A percentile compares a stretch with the other conserved stretches of the same genome.
These are phyloP conservation scores for Candida chauliodis DNA, from an alignment of 805 yeast species.

Conservation along the genomic window DNA sequence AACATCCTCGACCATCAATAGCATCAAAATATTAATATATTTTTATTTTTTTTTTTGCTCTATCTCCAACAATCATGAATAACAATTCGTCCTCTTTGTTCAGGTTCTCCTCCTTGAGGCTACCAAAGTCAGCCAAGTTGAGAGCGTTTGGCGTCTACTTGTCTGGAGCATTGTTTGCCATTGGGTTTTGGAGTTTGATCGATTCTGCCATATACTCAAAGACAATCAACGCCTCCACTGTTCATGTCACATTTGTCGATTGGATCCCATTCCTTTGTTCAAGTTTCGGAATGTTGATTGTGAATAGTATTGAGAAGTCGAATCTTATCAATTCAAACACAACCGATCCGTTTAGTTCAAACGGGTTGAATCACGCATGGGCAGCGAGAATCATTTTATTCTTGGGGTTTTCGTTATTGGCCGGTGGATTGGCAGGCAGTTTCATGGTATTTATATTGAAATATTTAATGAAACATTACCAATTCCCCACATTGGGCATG, in stretches of 20 bases:
- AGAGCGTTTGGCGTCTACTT: constrained; percentile 72
- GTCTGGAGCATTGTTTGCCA: constrained; percentile 74
- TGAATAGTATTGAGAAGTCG: constrained; percentile 68
- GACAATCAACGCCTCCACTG: constrained; percentile 77
- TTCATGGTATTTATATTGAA: constrained; percentile 84
- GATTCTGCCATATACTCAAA: constrained; percentile 87
- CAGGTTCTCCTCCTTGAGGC: constrained; percentile 52
- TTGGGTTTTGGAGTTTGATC: constrained; percentile 85
- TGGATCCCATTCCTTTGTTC: constrained; percentile 94
- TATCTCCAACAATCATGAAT: constrained; percentile 1
- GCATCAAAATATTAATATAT: not conserved
- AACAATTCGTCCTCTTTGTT: constrained; percentile 46
- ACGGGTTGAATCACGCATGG: constrained; percentile 68
- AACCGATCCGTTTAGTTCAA: constrained; percentile 33
- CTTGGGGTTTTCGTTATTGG: constrained; percentile 86
- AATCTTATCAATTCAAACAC: constrained; percentile 44
- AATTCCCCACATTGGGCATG: constrained; percentile 90
- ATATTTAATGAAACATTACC: constrained; percentile 72
- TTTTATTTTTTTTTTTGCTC: not conserved
- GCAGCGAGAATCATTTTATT: constrained; percentile 89
- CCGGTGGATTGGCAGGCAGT: constrained; percentile 92
- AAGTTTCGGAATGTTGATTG: constrained; percentile 82
- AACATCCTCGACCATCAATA: constrained; percentile 15
- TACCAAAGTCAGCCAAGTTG: constrained; percentile 69
- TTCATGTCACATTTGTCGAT: constrained; percentile 88